Evolutionary conservation across 768 basidiomycete species (phyloP), one percentile per base, ranked within the genome.

Genomic region (Mrakia gelida): DNA sequence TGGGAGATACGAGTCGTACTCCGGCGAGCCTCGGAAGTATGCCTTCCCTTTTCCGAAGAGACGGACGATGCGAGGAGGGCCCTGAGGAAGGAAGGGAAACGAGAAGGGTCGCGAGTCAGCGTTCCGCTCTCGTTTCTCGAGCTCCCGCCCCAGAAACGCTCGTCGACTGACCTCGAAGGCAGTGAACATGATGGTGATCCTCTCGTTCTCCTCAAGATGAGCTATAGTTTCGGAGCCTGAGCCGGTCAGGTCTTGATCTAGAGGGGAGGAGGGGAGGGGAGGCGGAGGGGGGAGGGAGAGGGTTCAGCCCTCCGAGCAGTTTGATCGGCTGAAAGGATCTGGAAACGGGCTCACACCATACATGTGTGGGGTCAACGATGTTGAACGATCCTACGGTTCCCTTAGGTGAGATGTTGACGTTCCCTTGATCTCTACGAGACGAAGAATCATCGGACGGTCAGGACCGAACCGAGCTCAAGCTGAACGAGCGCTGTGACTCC

Each of bases 171-270:
- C 73, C n/a, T 65, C 72, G 63, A 78, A 80, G 23, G 79, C 52
- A 26, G 52, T 71, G 54, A 79, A 75, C 75, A 79, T 72, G 63
- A 82, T 38, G 16, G 81, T 82, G 30, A 82, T 77, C 21, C 81
- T 73, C 11, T 73, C 75, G 72, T 82, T 82, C 54, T 82, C 80
- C 23, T 71, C 54, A 6, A 82, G 32, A 43, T 82, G 81, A 3
- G 79, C 73, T 28, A 82, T 71, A 3, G 81, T 81, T 61, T 82
- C 81, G 59, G 76, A 77, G 2, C 81, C 80, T 4, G 70, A 79
- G 4, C 75, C 76, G 11, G 73, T 71, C 6, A 77, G 76, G 52
- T 80, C 65, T 52, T 78, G 54, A n/a, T 78, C 77, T 78, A 49
- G 0, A 26, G 41, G 1, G 7, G 9, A 28, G 28, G 1, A 52